Base-by-base conservation (phyloP, 2,329 filamentous ascomycete genomes). In the Fusarium burgessii region DNA sequence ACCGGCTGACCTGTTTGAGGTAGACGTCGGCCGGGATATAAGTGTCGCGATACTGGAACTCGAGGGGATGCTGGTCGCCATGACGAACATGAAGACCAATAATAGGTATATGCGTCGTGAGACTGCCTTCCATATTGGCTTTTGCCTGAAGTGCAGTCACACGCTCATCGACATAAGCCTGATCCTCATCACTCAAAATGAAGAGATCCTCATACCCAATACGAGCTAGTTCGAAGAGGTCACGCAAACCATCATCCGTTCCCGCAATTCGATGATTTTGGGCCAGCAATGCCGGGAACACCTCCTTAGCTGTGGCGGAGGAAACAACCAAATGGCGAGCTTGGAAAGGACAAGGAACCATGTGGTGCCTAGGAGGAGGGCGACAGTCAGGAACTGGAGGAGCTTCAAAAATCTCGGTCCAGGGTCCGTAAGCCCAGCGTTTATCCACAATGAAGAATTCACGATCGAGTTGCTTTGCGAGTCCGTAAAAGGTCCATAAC, bases 361-460 rank as follows among this genome's bases (percentile, higher is more conserved):
- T 92, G 73, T 94, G 89, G 59, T 92, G 89, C 29, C 87, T 84
- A n/a, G 92, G 91, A 15, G 94, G 93, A 20, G 91, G 89, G 11
- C 87, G 85, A 78, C 94, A 97, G 27, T 83, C 80, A 3, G 91
- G 90, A 4, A 85, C 73, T 0, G 92, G 91, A 2, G 91, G 91
- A 6, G 88, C 82, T 47, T 88, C 82, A 80, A 97, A 97, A 74
- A 93, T 93, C 54, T 89, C 86, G 1, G 86, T 86, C 77, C 93
- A 97, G 55, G 86, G 85, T 13, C 94, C 94, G 74, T 96, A 96
- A 3, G 92, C 90, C 91, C 94, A 97, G 71, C 91, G 87, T 10
- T 91, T 89, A 80, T 97, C 94, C 74, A 97, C 93, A 68, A 97
- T 85, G 82, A 97, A 97, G 80, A 97, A 97, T 2, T 89, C 85